Base-by-base conservation (phyloP, 2,329 filamentous ascomycete species). In the Hymenoscyphus albidus region DNA sequence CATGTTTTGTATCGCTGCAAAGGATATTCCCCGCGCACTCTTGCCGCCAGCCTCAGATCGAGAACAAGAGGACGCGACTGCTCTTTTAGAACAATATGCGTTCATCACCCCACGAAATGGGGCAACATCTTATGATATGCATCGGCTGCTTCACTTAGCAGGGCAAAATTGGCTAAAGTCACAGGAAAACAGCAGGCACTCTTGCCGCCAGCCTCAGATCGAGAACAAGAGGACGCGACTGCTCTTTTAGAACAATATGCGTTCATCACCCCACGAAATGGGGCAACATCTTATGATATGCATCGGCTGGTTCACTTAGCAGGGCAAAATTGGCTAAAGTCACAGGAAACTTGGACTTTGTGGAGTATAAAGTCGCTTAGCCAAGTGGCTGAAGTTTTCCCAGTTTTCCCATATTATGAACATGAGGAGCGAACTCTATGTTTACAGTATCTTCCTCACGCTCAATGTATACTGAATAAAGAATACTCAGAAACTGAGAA, bases 131-230 rank as follows among this genome's bases (percentile, higher is more conserved):
- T 65, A 62, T 56, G 39, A 65, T 59, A 59, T 65, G 6, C 59
- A 65, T 54, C 59, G 59, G 58, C 59, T 65, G 16, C 59, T 65
- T 38, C 59, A 62, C 14, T 40, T 64, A 7, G 62, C 51, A 32
- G 42, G 32, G 38, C 32, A 44, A 56, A 61, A 55, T n/a, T 64
- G 48, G 62, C 44, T 64, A 35, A 40, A 51, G 55, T 35, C 27
- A 51, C n/a, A n/a, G n/a, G n/a, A n/a, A n/a, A n/a, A n/a, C n/a
- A n/a, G n/a, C n/a, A n/a, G n/a, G 59, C 54, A n/a, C 54, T 65
- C n/a, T 55, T 65, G 51, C 59, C 54, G 12, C 27, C 42, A 18
- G 80, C 35, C 78, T 78, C 14, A 76, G 75, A 12, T n/a, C 32
- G 27, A 18, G 31, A 61, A 35, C 16, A 61, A 61, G 32, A 44